phyloP scores from a whole-genome alignment of 31 red algal species.

The Asparagopsis taxiformis region DNA sequence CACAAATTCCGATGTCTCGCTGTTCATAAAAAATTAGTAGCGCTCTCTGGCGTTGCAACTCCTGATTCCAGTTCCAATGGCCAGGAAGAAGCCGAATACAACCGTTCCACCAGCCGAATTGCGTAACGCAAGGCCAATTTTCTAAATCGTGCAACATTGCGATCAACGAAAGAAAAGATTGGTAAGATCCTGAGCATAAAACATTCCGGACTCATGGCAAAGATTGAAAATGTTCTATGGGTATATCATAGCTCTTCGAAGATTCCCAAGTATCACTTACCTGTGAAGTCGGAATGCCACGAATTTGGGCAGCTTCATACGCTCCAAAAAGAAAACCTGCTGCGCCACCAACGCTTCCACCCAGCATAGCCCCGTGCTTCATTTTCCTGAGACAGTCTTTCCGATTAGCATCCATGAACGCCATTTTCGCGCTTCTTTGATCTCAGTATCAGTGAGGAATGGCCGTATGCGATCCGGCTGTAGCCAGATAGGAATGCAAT shows the following conservation, averaged over 20 bases:
- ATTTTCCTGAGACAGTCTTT: constrained; percentile 86
- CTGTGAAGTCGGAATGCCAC: constrained; percentile 75
- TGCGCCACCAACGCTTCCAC: constrained; percentile 84
- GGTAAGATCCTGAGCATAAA: background rate
- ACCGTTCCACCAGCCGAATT: constrained; percentile 82
- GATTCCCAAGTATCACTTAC: no score
- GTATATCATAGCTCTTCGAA: no score
- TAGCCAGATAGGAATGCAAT: no score
- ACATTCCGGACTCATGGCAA: background rate
- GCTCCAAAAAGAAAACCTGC: constrained; percentile 88
- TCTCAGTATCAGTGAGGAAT: no score
- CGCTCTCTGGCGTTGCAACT: constrained; percentile 72
- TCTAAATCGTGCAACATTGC: constrained; percentile 18
- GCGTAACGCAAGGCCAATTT: constrained; percentile 82
- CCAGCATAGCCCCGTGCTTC: constrained; percentile 85
- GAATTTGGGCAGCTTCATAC: constrained; percentile 81
- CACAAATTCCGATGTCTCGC: no score
- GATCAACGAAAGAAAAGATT: background rate
- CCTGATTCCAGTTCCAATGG: constrained; percentile 92
- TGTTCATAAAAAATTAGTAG: constrained; percentile 38
- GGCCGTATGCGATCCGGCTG: no score
- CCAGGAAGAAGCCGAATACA: constrained; percentile 97
- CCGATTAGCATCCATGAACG: constrained; percentile 50
- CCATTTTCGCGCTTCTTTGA: no score
- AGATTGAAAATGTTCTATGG: no score